Conservation (phyloP, 2,329 filamentous ascomycete genomes). For the Furcasterigmium furcatum region DNA sequence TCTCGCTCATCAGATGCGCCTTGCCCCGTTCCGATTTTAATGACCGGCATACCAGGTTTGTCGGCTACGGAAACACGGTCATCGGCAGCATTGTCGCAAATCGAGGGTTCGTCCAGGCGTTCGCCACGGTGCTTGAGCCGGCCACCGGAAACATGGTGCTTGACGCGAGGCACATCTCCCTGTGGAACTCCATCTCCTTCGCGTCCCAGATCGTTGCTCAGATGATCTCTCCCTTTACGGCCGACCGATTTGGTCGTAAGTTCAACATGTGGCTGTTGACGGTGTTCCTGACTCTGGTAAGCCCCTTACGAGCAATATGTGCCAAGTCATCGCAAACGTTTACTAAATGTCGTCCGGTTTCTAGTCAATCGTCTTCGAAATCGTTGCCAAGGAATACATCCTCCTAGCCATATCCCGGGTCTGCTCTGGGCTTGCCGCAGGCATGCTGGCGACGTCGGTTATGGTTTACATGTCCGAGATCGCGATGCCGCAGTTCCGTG, state of each 20-base stretch:
- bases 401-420: not conserved
- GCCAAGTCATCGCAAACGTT: not conserved
- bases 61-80: conserved; percentile 3
- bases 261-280: conserved; percentile 1
- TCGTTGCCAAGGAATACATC: not conserved
- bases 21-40: not conserved
- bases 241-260: not conserved
- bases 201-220: not conserved
- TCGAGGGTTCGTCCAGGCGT: conserved; percentile 2
- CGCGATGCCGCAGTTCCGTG: conserved; percentile 2
- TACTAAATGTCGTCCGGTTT: not conserved
- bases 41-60: not conserved
- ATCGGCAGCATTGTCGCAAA: conserved; percentile 1
- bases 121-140: not conserved
- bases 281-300: not conserved
- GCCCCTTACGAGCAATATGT: too few species aligned
- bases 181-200: not conserved
- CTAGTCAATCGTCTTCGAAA: not conserved
- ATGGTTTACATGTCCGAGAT: conserved; percentile 4
- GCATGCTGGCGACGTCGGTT: not conserved
- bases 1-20: not conserved
- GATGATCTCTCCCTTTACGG: not conserved
- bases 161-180: not conserved
- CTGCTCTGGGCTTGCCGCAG: not conserved
- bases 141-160: conserved; percentile 1